Evolutionary conservation across 768 basidiomycete genomes (phyloP).

Genomic region (Tylopilus plumbeoviolaceoides): DNA sequence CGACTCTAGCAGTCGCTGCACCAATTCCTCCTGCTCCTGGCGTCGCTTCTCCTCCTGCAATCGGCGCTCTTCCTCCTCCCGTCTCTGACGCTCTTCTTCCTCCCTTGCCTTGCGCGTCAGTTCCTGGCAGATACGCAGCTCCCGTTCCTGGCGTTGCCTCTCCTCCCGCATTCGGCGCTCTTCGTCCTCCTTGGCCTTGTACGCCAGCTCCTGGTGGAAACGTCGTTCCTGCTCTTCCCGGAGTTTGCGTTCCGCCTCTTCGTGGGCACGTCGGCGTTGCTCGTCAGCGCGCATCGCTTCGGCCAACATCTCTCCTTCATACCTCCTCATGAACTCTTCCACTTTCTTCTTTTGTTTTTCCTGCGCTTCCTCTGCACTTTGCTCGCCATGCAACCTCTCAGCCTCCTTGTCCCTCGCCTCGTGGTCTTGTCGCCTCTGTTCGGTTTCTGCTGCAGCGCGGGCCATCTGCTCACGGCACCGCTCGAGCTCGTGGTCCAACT

Average conservation of each 20-base stretch:
- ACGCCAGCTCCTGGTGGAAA: constrained; percentile 5
- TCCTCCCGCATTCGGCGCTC: constrained; percentile 11
- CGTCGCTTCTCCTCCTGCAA: constrained; percentile 11
- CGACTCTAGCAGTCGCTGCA: constrained; percentile 9
- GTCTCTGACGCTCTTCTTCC: constrained; percentile 9
- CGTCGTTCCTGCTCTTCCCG: constrained; percentile 20
- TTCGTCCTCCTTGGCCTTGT: constrained; percentile 15
- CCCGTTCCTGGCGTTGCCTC: constrained; percentile 21
- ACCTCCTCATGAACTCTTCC: constrained; percentile 17
- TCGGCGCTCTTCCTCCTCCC: constrained; percentile 8
- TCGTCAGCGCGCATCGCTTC: constrained; percentile 11
- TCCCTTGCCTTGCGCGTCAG: constrained; percentile 12
- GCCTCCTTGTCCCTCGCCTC: constrained; percentile 19
- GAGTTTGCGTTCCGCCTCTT: constrained; percentile 20
- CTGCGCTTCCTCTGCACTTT: constrained; percentile 10
- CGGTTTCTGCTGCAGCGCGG: constrained; percentile 19
- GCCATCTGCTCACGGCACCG: constrained; percentile 17
- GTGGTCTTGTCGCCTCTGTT: constrained; percentile 15
- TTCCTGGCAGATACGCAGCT: constrained; percentile 7
- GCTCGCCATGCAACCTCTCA: constrained; percentile 12
- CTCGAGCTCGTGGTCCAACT: constrained; percentile 13
- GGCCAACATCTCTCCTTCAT: constrained; percentile 15
- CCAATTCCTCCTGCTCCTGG: constrained; percentile 3
- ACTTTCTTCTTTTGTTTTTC: constrained; percentile 16
- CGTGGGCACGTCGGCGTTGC: constrained; percentile 16